Conservation (phyloP, 2,329 filamentous ascomycete genomes). For the Bipolaris sorokiniana region DNA sequence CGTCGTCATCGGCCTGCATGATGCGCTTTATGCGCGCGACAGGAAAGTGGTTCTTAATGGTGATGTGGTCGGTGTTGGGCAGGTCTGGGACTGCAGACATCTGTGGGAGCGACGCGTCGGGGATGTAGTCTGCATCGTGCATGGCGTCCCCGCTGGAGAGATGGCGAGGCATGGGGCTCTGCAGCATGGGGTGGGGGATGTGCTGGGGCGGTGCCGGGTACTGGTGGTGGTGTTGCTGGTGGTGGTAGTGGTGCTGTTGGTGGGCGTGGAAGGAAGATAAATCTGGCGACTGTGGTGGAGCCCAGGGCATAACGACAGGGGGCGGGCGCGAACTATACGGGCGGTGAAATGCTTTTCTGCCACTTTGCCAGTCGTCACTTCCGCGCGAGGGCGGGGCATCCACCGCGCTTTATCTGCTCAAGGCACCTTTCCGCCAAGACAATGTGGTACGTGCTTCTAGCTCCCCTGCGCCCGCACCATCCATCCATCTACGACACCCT, state of each 20-base stretch:
- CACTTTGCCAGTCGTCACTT: constrained; percentile 21
- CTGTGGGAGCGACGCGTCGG: constrained; percentile 40
- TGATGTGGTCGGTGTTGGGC: constrained; percentile 60
- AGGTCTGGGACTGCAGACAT: constrained; percentile 31
- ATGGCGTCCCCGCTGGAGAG: constrained; percentile 35
- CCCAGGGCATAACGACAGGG: constrained; percentile 46
- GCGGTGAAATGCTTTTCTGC: constrained; percentile 18
- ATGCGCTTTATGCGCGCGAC: constrained; percentile 98
- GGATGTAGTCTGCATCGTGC: constrained; percentile 47
- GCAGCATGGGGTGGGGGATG: constrained; percentile 28
- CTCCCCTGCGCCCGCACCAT: constrained; percentile 4
- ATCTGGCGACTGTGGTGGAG: constrained; percentile 53
- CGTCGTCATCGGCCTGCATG: constrained; percentile 98
- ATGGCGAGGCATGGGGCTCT: constrained; percentile 39
- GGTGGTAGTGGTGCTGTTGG: constrained; percentile 46
- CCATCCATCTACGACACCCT: not conserved
- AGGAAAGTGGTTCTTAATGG: constrained; percentile 94
- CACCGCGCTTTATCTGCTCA: constrained; percentile 20
- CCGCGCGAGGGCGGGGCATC: constrained; percentile 18
- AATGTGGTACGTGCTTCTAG: constrained; percentile 1
- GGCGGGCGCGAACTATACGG: constrained; percentile 2
- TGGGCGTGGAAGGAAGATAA: constrained; percentile 56
- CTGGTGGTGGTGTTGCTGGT: constrained; percentile 38
- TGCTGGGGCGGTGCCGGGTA: constrained; percentile 29
- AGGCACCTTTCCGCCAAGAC: not conserved